Conservation (phyloP, 2,329 filamentous ascomycete genomes). For the Neonectria ditissima region DNA sequence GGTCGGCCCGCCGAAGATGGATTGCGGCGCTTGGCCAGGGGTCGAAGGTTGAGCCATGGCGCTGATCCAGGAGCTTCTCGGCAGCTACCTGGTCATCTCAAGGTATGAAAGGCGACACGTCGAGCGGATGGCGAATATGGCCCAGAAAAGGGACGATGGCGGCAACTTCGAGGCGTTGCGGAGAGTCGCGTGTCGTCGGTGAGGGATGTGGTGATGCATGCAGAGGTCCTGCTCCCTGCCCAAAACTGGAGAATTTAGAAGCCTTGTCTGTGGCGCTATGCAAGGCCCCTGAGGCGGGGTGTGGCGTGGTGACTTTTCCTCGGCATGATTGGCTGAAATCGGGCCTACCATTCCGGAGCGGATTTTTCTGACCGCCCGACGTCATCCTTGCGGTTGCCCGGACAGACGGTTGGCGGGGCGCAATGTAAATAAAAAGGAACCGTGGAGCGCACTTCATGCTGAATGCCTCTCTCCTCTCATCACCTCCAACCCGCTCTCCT, state of each 20-base stretch:
- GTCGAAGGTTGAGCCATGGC: slow-evolving; percentile 60
- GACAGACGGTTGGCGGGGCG: slow-evolving; percentile 50
- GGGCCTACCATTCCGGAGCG: slow-evolving; percentile 35
- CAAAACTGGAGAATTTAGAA: slow-evolving; percentile 35
- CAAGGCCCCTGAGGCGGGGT: slow-evolving; percentile 26
- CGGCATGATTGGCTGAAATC: slow-evolving; percentile 32
- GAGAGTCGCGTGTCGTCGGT: slow-evolving; percentile 34
- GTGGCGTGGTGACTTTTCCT: not conserved
- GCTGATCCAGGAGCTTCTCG: slow-evolving; percentile 32
- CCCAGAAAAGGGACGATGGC: not conserved
- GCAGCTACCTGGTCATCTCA: slow-evolving; percentile 40
- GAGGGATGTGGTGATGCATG: slow-evolving; percentile 37
- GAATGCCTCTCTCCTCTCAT: slow-evolving; percentile 38
- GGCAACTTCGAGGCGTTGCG: slow-evolving; percentile 5
- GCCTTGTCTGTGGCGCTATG: slow-evolving; percentile 31
- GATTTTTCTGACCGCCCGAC: slow-evolving; percentile 36
- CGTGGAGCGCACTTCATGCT: slow-evolving; percentile 33
- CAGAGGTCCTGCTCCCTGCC: slow-evolving; percentile 35
- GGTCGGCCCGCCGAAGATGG: slow-evolving; percentile 61
- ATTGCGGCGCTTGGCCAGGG: slow-evolving; percentile 56
- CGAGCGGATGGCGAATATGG: slow-evolving; percentile 4
- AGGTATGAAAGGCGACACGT: not conserved
- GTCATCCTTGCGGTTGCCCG: slow-evolving; percentile 49
- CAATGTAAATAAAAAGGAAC: slow-evolving; percentile 61
- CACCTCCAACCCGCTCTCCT: slow-evolving; percentile 14